Base-by-base conservation (phyloP, 768 basidiomycete genomes). In the Trichaptum fuscoviolaceum region DNA sequence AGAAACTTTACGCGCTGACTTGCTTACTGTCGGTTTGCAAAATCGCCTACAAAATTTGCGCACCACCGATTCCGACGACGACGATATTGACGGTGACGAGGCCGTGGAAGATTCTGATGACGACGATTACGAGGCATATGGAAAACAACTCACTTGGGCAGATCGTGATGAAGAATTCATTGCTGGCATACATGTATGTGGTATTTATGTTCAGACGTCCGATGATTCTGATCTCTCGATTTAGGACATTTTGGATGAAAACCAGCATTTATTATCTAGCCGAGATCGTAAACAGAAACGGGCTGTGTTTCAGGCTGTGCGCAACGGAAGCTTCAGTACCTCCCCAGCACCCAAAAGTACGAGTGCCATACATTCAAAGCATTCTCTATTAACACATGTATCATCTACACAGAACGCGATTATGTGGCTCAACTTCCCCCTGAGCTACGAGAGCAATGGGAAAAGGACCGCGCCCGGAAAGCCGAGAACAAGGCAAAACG, bases 381-480 rank as follows among this genome's bases (percentile, higher is more conserved):
- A 52, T 52, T 52, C 10, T 12, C 42, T 52, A 4, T 3, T 52
- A 12, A 52, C 10, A 15, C 3, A 12, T 15, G 2, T 52, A 30
- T 30, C 30, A 30, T 52, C 15, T 12, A 20, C 3, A 52, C 20
- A 52, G 42, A 52, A 52, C 42, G 42, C 42, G 42, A 52, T 52
- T 20, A 52, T 52, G 42, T 52, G 6, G 5, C 42, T 52, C 42
- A 79, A 60, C 70, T 91, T 12, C 85, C 91, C 0, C 71, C 78
- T 1, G 82, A 87, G 7, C 81, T 97, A 8, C 82, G 80, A 64
- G 83, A 77, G 0, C 88, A 87, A 67, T 97, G 94, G 94, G 84
- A 86, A 59, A 83, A 84, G 61, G 96, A 98, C 73, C 92, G 94
- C 1, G 77, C 80, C 63, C 90, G 88, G 79, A 99, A 97, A 74